Base-by-base conservation (phyloP, 257 asterid species). In the Solanum medicagineum region DNA sequence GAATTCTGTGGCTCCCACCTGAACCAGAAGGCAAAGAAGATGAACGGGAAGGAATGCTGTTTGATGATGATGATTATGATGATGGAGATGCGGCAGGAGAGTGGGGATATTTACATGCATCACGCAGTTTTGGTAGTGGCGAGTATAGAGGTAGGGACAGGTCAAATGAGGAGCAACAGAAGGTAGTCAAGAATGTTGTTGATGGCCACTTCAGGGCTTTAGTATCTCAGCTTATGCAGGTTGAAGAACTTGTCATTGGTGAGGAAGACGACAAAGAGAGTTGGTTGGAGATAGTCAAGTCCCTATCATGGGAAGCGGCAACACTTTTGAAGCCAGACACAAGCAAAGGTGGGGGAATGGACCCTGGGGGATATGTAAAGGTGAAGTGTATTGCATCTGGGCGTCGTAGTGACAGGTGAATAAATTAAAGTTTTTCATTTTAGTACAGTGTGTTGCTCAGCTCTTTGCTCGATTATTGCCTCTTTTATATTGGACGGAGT, bases 271-370 rank as follows among this genome's bases (percentile, higher is more conserved):
- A 91, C 84, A 90, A 89, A 85, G 98, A 95, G 87, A 88, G 95
- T 89, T 96, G 99, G 99, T 87, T 95, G 86, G 98, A 96, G 88
- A 95, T 95, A 88, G 90, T 96, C 82, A 96, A 94, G 40, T 90
- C 94, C 81, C 90, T 96, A 86, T 95, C 98, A 40, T 96, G 99
- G 99, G 98, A 96, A 90, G 99, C 98, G 85, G 99, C 99, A 73
- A 90, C 95, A 11, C 85, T 93, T 57, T 89, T 96, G 85, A 96
- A 93, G 92, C 98, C 98, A 71, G 99, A 96, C 86, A 96, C 87
- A 81, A 96, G 98, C 90, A 92, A 92, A 79, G 94, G 99, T 80
- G 98, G 97, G 74, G 98, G 96, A 89, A 96, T 95, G 98, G 98
- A 96, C 89, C 99, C 98, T 2, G 98, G 97, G 86, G 94, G 97